These are phyloP conservation scores for Xylariaceae sp. DNA, from an alignment of 2,329 filamentous ascomycete species.

Conservation along the genomic window DNA sequence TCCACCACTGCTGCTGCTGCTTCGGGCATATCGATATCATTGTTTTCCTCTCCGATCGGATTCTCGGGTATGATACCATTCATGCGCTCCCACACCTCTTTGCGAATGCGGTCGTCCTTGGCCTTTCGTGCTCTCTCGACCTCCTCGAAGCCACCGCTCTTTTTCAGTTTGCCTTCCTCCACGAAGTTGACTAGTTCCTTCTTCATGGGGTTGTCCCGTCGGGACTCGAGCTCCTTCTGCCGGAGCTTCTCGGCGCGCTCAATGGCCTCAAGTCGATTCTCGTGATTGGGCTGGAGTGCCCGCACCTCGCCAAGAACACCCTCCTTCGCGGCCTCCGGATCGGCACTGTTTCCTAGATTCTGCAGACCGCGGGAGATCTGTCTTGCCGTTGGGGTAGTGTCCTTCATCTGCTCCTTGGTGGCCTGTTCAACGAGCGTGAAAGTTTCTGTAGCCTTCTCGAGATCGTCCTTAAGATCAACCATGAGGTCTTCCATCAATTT, in stretches of 20 bases:
- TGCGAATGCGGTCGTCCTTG: slow-evolving; percentile 81
- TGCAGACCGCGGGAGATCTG: slow-evolving; percentile 53
- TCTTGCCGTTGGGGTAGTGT: slow-evolving; percentile 48
- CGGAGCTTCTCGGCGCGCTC: slow-evolving; percentile 91
- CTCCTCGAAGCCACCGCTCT: slow-evolving; percentile 92
- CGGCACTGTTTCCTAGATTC: slow-evolving; percentile 48
- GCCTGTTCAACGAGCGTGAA: slow-evolving; percentile 95
- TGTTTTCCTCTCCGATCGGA: slow-evolving; percentile 35
- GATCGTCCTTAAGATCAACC: slow-evolving; percentile 84
- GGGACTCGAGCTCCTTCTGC: slow-evolving; percentile 78
- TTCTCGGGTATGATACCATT: slow-evolving; percentile 51
- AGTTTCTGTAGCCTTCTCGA: slow-evolving; percentile 90
- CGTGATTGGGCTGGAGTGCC: slow-evolving; percentile 89
- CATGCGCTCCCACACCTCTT: slow-evolving; percentile 68
- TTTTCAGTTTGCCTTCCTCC: slow-evolving; percentile 85
- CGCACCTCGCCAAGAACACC: slow-evolving; percentile 88
- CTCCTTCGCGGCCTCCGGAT: slow-evolving; percentile 82
- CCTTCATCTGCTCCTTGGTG: slow-evolving; percentile 94
- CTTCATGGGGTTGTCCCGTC: slow-evolving; percentile 70
- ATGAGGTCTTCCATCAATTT: slow-evolving; percentile 95
- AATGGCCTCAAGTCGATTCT: slow-evolving; percentile 87
- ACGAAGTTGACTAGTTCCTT: slow-evolving; percentile 84
- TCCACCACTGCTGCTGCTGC: slow-evolving; percentile 7
- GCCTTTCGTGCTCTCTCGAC: slow-evolving; percentile 76
- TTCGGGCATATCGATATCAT: slow-evolving; percentile 12